Evolutionary conservation across 768 basidiomycete genomes (phyloP).

Genomic region (Leccinellum albellum): DNA sequence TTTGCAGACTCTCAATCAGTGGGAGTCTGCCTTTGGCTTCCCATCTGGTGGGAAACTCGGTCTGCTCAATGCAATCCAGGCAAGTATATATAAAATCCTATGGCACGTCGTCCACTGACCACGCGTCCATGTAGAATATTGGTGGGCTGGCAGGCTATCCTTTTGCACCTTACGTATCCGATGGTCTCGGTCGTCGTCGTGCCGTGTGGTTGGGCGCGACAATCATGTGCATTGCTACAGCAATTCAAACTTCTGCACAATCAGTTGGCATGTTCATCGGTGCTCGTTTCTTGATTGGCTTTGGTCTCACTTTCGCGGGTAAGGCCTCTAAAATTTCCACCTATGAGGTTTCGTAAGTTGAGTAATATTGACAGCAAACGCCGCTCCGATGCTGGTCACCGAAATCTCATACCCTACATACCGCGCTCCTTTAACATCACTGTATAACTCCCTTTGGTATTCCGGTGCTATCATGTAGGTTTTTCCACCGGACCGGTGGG

Average conservation of each 20-base stretch:
- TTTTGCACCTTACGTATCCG: constrained; percentile 67
- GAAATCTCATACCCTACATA: constrained; percentile 84
- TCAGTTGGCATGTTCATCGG: constrained; percentile 78
- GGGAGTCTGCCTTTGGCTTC: constrained; percentile 57
- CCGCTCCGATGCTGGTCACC: constrained; percentile 80
- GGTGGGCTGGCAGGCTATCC: constrained; percentile 66
- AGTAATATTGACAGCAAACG: constrained; percentile 42
- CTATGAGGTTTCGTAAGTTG: not conserved
- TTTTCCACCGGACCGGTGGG: not conserved
- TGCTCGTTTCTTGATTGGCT: constrained; percentile 74
- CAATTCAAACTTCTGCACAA: constrained; percentile 66
- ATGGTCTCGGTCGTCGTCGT: constrained; percentile 63
- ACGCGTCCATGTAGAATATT: constrained; percentile 48
- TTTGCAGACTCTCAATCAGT: constrained; percentile 63
- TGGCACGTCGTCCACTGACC: not conserved
- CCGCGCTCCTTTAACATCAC: constrained; percentile 72
- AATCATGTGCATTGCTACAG: constrained; percentile 69
- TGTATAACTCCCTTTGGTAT: constrained; percentile 86
- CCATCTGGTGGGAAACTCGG: constrained; percentile 60
- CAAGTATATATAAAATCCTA: constrained; percentile 18
- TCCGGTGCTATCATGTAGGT: constrained; percentile 73
- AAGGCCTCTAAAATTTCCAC: constrained; percentile 12
- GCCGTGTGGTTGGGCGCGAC: constrained; percentile 64
- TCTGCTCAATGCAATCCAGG: constrained; percentile 73
- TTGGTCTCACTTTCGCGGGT: constrained; percentile 71